Evolutionary conservation across 306 rosid species (phyloP).

Genomic region (Crotalaria pallida): DNA sequence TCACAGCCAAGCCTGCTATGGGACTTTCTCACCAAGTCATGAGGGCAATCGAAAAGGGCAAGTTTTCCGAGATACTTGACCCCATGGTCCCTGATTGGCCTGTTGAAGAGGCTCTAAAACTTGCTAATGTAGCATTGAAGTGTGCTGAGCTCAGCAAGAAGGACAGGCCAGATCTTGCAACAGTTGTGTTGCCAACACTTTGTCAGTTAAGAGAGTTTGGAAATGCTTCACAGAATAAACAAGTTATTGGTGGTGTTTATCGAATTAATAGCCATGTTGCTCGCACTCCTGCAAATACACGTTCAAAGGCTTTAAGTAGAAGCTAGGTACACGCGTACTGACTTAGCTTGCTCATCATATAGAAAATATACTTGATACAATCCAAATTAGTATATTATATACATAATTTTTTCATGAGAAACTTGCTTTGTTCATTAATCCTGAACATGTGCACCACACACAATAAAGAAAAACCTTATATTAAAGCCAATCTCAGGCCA

Average conservation of each 20-base stretch:
- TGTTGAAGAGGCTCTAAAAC: constrained; percentile 54
- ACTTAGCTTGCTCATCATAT: background rate
- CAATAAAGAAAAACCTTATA: too few relatives aligned
- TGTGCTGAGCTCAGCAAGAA: constrained; percentile 81
- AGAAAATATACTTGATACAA: background rate
- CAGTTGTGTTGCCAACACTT: constrained; percentile 70
- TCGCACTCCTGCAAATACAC: constrained; percentile 23
- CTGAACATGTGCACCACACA: too few relatives aligned
- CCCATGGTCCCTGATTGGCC: constrained; percentile 83
- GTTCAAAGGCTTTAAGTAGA: constrained; percentile 8
- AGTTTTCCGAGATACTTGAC: constrained; percentile 58
- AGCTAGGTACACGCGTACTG: constrained; percentile 28
- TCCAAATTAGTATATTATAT: too few relatives aligned
- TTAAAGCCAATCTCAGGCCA: background rate
- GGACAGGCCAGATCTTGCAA: constrained; percentile 85
- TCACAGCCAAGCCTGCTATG: constrained; percentile 93
- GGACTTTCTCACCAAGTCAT: constrained; percentile 76
- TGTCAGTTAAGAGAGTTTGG: constrained; percentile 61
- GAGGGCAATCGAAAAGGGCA: constrained; percentile 60
- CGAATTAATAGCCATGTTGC: background rate
- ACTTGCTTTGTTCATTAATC: too few relatives aligned
- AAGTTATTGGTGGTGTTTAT: background rate
- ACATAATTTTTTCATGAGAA: too few relatives aligned
- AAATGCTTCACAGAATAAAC: background rate
- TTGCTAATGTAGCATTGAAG: constrained; percentile 63